These are phyloP conservation scores for Kluyveromyces dobzhanskii DNA, from an alignment of 805 yeast species.

Conservation along the genomic window DNA sequence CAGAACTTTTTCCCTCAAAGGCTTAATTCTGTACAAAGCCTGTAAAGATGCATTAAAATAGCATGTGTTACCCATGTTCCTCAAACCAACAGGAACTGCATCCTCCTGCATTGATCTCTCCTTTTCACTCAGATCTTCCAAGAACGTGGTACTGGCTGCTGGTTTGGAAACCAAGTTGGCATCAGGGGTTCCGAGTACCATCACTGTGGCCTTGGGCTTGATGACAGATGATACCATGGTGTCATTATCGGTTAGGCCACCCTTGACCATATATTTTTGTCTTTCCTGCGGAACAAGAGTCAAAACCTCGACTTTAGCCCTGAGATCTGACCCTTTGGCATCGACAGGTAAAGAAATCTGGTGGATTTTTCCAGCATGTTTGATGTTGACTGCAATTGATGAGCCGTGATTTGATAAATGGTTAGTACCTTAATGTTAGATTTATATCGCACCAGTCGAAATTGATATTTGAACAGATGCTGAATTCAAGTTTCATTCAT, in stretches of 20 bases:
- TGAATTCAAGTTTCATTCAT: no score
- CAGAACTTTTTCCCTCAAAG: conserved; percentile 57
- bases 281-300: conserved; percentile 84
- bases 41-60: conserved; percentile 87
- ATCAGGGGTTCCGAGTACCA: conserved; percentile 92
- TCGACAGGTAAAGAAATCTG: conserved; percentile 31
- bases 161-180: conserved; percentile 46
- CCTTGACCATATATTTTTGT: conserved; percentile 85
- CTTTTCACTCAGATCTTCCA: conserved; percentile 55
- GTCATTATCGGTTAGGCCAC: conserved; percentile 69
- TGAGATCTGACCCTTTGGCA: conserved; percentile 45
- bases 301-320: conserved; percentile 56
- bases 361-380: conserved; percentile 62
- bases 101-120: conserved; percentile 30
- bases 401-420: background rate
- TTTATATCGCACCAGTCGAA: background rate
- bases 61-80: conserved; percentile 94
- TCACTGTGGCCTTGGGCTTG: conserved; percentile 58
- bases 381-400: conserved; percentile 32
- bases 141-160: conserved; percentile 44
- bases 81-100: conserved; percentile 77
- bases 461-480: no score
- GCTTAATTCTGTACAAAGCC: conserved; percentile 71
- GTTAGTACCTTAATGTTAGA: background rate
- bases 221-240: conserved; percentile 33